Conservation (phyloP, 2,329 filamentous ascomycete species). For the Botrytis fabae region DNA sequence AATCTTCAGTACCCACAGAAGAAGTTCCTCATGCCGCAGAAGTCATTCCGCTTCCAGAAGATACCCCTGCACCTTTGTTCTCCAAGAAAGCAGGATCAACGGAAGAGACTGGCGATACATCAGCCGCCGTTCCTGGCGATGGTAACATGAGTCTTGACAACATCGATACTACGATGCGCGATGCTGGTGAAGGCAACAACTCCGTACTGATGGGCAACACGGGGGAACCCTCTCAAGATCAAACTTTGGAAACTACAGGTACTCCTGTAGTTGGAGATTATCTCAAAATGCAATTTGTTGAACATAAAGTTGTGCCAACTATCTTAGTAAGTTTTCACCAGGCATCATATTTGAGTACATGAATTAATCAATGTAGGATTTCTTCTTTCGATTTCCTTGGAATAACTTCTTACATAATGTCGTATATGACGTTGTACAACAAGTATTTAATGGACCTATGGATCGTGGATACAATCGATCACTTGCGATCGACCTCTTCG, state of each 20-base stretch:
- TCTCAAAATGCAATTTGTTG: slow-evolving; percentile 94
- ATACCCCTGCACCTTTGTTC: slow-evolving; percentile 68
- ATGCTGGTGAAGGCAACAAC: slow-evolving; percentile 38
- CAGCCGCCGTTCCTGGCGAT: slow-evolving; percentile 32
- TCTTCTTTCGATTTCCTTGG: slow-evolving; percentile 99
- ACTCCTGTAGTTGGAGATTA: slow-evolving; percentile 86
- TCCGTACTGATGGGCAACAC: slow-evolving; percentile 37
- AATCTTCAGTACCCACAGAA: slow-evolving; percentile 21
- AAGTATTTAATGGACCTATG: slow-evolving; percentile 98
- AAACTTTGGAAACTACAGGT: slow-evolving; percentile 26
- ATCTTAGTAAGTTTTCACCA: slow-evolving; percentile 71
- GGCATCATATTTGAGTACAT: not conserved
- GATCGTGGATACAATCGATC: slow-evolving; percentile 90
- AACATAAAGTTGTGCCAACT: slow-evolving; percentile 90
- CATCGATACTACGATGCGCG: slow-evolving; percentile 40
- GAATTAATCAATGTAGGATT: slow-evolving; percentile 60
- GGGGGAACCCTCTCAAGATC: slow-evolving; percentile 32
- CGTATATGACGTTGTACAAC: slow-evolving; percentile 97
- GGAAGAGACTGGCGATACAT: slow-evolving; percentile 20
- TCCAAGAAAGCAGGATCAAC: slow-evolving; percentile 44
- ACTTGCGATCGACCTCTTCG: slow-evolving; percentile 89
- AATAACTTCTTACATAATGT: slow-evolving; percentile 99
- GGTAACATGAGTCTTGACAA: slow-evolving; percentile 30
- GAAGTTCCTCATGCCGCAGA: slow-evolving; percentile 23
- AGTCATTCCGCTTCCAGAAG: slow-evolving; percentile 54